Conservation (phyloP, 441 rosid species). For the Rhodomyrtus psidioides region DNA sequence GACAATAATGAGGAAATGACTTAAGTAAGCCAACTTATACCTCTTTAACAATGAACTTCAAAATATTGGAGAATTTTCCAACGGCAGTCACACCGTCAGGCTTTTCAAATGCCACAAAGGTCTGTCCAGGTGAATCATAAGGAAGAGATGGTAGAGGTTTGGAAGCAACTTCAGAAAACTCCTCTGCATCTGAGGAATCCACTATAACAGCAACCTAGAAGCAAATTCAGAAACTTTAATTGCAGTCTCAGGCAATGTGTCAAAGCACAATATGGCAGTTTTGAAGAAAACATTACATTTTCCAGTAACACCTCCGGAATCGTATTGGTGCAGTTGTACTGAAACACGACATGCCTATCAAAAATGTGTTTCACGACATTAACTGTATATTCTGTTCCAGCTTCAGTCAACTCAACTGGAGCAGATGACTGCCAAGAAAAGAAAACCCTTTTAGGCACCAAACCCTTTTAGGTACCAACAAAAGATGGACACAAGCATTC, state of each 20-base stretch:
- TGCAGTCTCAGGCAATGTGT: neutral
- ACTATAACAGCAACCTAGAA: conserved; percentile 75
- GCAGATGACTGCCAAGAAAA: conserved; percentile 55
- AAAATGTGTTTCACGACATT: conserved; percentile 91
- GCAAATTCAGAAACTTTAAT: conserved; percentile 9
- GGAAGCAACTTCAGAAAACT: conserved; percentile 55
- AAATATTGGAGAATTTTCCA: conserved; percentile 82
- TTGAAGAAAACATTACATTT: conserved; percentile 44
- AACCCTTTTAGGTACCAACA: neutral
- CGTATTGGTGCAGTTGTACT: conserved; percentile 95
- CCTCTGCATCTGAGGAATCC: conserved; percentile 91
- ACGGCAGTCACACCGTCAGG: conserved; percentile 69
- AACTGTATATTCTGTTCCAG: conserved; percentile 95
- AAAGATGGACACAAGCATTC: neutral
- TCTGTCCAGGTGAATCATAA: conserved; percentile 88
- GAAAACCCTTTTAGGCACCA: neutral
- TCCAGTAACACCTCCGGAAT: conserved; percentile 89
- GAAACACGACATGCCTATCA: conserved; percentile 82
- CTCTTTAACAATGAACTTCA: conserved; percentile 91
- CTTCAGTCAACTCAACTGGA: conserved; percentile 95
- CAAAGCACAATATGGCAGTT: neutral
- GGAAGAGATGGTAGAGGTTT: conserved; percentile 80
- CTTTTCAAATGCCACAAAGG: conserved; percentile 84
- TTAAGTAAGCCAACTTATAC: conserved; percentile 19
- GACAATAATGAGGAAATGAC: neutral